phyloP scores from a whole-genome alignment of 306 rosid species.

The Vicia sativa region DNA sequence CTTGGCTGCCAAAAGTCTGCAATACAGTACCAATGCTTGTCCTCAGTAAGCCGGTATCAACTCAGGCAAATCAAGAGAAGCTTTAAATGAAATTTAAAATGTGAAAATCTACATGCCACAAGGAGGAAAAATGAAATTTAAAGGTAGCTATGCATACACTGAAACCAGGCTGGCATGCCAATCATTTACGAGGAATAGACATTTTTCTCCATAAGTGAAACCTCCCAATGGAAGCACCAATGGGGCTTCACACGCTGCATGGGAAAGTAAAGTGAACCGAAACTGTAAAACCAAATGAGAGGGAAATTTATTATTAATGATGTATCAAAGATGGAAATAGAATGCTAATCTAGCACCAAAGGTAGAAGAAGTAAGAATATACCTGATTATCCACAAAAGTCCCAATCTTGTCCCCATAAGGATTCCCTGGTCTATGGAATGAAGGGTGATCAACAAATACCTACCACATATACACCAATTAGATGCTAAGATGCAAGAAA shows the following conservation, averaged over 20 bases:
- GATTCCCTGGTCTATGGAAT: conserved; percentile 82
- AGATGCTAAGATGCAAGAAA: conserved; percentile 10
- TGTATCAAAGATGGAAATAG: conserved; percentile 17
- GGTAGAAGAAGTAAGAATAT: conserved; percentile 30
- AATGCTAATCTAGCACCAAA: conserved; percentile 31
- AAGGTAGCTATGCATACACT: conserved; percentile 54
- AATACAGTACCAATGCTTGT: conserved; percentile 37
- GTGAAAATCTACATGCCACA: conserved; percentile 21
- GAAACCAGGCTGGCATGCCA: conserved; percentile 98
- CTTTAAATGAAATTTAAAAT: conserved; percentile 27
- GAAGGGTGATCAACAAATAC: conserved; percentile 87
- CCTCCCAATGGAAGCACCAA: conserved; percentile 91
- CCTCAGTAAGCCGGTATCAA: conserved; percentile 36
- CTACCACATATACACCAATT: conserved; percentile 40
- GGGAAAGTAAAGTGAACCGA: conserved; percentile 93
- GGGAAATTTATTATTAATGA: conserved; percentile 47
- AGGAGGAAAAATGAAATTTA: conserved; percentile 9
- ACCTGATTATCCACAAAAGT: conserved; percentile 91
- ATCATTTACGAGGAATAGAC: conserved; percentile 77
- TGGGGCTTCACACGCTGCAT: conserved; percentile 97
- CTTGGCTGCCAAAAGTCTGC: conserved; percentile 84
- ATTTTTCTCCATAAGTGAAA: conserved; percentile 71
- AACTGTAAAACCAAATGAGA: conserved; percentile 76
- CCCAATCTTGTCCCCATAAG: conserved; percentile 75
- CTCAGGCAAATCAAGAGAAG: conserved; percentile 22